These are phyloP conservation scores for Cutaneotrichosporon sp. DNA, from an alignment of 1,284 basidiomycete species.

Conservation along the genomic window DNA sequence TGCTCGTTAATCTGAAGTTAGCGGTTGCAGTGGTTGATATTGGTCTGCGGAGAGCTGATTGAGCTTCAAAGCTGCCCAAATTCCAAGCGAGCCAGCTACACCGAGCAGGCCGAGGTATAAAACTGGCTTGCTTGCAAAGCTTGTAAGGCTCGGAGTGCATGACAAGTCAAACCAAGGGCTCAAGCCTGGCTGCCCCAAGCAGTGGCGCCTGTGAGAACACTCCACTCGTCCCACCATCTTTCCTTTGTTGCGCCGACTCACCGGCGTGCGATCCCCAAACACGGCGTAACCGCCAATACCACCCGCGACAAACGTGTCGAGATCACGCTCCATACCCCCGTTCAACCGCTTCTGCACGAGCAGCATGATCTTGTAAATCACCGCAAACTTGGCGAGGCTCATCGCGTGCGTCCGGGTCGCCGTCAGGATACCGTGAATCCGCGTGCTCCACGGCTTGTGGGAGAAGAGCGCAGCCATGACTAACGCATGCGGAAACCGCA, in stretches of 20 bases:
- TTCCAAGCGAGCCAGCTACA: background rate
- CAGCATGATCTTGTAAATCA: slow-evolving; percentile 84
- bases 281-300: slow-evolving; percentile 87
- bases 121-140: background rate
- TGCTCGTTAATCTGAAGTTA: slow-evolving; percentile 79
- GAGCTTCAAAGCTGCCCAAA: too few relatives aligned
- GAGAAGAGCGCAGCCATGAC: slow-evolving; percentile 97
- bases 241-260: slow-evolving; percentile 29
- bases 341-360: slow-evolving; percentile 77
- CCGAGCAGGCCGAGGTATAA: background rate
- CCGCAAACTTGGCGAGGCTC: slow-evolving; percentile 89
- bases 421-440: slow-evolving; percentile 64
- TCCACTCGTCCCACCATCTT: too few relatives aligned
- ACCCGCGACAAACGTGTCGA: slow-evolving; percentile 91
- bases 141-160: background rate
- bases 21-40: background rate
- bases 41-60: too few relatives aligned
- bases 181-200: background rate
- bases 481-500: slow-evolving; percentile 94
- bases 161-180: background rate
- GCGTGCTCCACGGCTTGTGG: slow-evolving; percentile 65
- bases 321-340: slow-evolving; percentile 72
- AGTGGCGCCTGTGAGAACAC: background rate
- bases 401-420: slow-evolving; percentile 69
- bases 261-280: slow-evolving; percentile 89